phyloP scores from a whole-genome alignment of 1,284 basidiomycete genomes.

The Omphalotus olearius region DNA sequence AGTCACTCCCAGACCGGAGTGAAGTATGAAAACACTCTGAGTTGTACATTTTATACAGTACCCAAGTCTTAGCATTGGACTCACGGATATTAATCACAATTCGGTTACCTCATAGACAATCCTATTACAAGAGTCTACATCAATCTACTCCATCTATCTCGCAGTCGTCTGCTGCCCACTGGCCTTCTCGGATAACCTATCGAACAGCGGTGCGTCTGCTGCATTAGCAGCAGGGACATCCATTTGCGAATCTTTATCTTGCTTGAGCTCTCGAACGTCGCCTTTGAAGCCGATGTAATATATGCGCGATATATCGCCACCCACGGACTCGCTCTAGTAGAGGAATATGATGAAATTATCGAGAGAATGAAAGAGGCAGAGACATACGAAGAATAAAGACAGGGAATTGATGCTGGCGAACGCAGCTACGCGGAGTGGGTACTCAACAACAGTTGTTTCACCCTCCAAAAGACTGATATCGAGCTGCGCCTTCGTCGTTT shows the following conservation, averaged over 20 bases:
- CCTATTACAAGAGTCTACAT: not conserved
- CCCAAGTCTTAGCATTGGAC: no score
- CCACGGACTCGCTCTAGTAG: conserved; percentile 62
- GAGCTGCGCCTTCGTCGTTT: conserved; percentile 61
- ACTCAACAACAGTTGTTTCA: conserved; percentile 63
- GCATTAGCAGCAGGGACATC: conserved; percentile 70
- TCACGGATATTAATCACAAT: no score
- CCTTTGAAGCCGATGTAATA: conserved; percentile 84
- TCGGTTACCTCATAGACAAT: no score
- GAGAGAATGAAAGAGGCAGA: conserved; percentile 9
- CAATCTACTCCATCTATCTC: conserved; percentile 17
- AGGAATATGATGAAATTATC: not conserved
- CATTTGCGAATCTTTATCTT: conserved; percentile 57
- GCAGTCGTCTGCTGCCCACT: conserved; percentile 54
- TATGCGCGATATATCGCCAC: conserved; percentile 57
- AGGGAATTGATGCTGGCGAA: conserved; percentile 72
- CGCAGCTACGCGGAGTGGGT: conserved; percentile 69
- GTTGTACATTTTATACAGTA: no score
- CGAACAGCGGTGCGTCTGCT: conserved; percentile 60
- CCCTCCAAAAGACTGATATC: conserved; percentile 69
- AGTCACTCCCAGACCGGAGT: no score
- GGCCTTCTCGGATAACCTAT: conserved; percentile 54
- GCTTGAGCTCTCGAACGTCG: conserved; percentile 52
- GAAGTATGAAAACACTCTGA: no score
- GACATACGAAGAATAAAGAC: conserved; percentile 74